Evolutionary conservation across 768 basidiomycete genomes (phyloP).

Genomic region (Russula compacta): DNA sequence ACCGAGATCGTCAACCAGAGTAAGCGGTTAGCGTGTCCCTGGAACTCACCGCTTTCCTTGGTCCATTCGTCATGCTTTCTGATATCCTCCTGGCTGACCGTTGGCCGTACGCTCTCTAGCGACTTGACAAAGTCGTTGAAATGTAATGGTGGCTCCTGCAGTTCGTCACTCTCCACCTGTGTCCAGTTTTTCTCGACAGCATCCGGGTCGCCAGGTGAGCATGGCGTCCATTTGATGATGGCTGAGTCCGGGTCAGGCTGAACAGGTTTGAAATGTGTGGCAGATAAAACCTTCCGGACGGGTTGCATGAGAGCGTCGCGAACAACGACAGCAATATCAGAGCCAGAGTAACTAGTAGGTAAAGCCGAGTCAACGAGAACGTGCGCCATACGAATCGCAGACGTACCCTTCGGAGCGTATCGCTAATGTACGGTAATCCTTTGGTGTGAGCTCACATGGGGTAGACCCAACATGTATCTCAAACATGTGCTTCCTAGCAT

Average conservation of each 20-base stretch:
- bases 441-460: slow-evolving; percentile 68
- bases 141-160: slow-evolving; percentile 79
- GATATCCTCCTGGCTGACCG: slow-evolving; percentile 84
- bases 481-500: slow-evolving; percentile 92
- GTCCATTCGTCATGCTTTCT: slow-evolving; percentile 79
- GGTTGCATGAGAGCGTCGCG: slow-evolving; percentile 98
- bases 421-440: slow-evolving; percentile 76
- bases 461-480: slow-evolving; percentile 92
- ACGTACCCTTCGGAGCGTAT: slow-evolving; percentile 76
- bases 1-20: neutral
- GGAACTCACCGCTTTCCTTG: slow-evolving; percentile 58
- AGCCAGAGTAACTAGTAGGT: slow-evolving; percentile 69
- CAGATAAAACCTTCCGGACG: slow-evolving; percentile 88
- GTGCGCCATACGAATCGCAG: neutral
- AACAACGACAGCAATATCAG: slow-evolving; percentile 89
- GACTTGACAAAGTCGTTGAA: slow-evolving; percentile 76
- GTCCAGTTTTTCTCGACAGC: slow-evolving; percentile 88
- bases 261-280: slow-evolving; percentile 85
- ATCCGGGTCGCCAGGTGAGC: slow-evolving; percentile 84
- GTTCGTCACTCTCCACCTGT: slow-evolving; percentile 76
- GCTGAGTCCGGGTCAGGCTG: slow-evolving; percentile 24
- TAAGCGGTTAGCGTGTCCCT: neutral
- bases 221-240: slow-evolving; percentile 76
- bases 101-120: slow-evolving; percentile 70
- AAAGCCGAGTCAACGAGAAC: neutral